Evolutionary conservation across 2,329 filamentous ascomycete species (phyloP).

Genomic region (Aspergillus jensenii): DNA sequence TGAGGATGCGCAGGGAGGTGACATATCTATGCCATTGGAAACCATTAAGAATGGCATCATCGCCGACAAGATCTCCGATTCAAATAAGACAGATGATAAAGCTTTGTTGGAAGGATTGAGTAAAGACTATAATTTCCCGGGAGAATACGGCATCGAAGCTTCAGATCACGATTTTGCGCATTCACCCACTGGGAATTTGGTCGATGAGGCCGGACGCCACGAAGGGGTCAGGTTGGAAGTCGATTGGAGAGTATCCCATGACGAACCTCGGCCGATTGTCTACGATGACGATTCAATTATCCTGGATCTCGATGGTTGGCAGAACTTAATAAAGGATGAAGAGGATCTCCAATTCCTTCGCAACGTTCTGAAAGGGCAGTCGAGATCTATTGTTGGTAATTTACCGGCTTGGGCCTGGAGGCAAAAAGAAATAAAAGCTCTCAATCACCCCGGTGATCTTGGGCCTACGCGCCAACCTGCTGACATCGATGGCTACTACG

Average conservation of each 20-base stretch:
- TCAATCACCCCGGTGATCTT: conserved; percentile 59
- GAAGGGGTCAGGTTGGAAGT: conserved; percentile 50
- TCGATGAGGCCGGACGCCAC: conserved; percentile 30
- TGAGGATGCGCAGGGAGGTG: conserved; percentile 37
- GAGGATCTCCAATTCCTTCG: conserved; percentile 63
- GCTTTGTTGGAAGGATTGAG: not conserved
- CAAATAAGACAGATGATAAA: not conserved
- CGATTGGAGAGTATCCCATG: conserved; percentile 60
- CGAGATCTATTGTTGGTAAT: conserved; percentile 55
- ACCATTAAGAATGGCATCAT: not conserved
- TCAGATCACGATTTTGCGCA: conserved; percentile 15
- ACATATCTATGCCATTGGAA: not conserved
- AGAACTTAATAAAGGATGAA: conserved; percentile 66
- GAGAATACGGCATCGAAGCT: conserved; percentile 17
- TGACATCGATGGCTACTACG: conserved; percentile 70
- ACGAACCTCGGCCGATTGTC: conserved; percentile 62
- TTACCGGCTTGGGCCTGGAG: conserved; percentile 67
- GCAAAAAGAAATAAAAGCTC: conserved; percentile 69
- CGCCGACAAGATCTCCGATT: not conserved
- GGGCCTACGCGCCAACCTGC: conserved; percentile 55
- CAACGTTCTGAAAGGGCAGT: conserved; percentile 49
- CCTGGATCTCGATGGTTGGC: conserved; percentile 70
- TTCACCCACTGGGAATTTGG: conserved; percentile 13
- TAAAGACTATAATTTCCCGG: conserved; percentile 56
- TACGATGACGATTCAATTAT: conserved; percentile 64